These are phyloP conservation scores for Fusarium sp. DNA, from an alignment of 2,329 filamentous ascomycete genomes.

Conservation along the genomic window DNA sequence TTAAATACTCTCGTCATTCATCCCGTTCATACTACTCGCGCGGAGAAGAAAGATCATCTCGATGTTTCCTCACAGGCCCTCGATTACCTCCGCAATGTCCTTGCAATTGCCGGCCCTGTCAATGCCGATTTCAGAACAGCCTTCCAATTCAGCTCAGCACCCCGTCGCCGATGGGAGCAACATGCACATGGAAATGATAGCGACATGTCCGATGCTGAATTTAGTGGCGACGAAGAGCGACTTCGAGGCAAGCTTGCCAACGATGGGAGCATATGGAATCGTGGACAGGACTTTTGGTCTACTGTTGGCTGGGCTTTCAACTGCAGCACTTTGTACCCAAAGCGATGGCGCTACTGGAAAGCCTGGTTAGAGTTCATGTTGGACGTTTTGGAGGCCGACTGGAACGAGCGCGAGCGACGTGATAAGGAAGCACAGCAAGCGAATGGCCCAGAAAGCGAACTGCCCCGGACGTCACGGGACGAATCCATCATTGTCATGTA, in stretches of 20 bases:
- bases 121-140: constrained; percentile 79
- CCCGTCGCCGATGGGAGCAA: constrained; percentile 53
- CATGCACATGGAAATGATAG: constrained; percentile 61
- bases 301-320: constrained; percentile 94
- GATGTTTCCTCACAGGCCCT: constrained; percentile 78
- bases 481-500: constrained; percentile 75
- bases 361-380: constrained; percentile 86
- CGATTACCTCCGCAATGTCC: constrained; percentile 77
- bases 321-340: constrained; percentile 81
- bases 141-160: constrained; percentile 73
- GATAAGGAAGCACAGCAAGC: constrained; percentile 58
- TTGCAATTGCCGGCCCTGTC: constrained; percentile 77
- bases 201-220: constrained; percentile 59
- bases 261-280: constrained; percentile 77
- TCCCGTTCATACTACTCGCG: constrained; percentile 82
- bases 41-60: constrained; percentile 71
- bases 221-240: constrained; percentile 65
- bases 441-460: constrained; percentile 41
- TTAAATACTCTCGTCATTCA: constrained; percentile 88
- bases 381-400: constrained; percentile 81
- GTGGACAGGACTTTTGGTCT: constrained; percentile 91
- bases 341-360: constrained; percentile 86
- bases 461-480: constrained; percentile 56
- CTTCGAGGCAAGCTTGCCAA: constrained; percentile 74
- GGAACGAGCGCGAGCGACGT: constrained; percentile 69